These are phyloP conservation scores for Talaromyces sp. DNA, from an alignment of 2,329 filamentous ascomycete genomes.

Conservation along the genomic window DNA sequence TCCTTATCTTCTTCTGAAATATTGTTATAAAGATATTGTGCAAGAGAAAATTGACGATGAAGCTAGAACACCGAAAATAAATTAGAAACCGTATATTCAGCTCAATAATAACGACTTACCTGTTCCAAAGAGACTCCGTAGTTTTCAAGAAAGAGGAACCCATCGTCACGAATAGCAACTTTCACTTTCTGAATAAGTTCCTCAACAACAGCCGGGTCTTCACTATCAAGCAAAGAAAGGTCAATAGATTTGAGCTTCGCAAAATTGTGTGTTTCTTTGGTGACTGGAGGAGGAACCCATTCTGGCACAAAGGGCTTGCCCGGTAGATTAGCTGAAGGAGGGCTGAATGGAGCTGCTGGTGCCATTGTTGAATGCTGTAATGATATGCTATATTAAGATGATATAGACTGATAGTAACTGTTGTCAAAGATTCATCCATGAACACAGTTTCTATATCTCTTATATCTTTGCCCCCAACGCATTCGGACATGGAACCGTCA, in stretches of 20 bases:
- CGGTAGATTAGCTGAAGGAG: constrained; percentile 38
- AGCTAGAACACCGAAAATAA: constrained; percentile 27
- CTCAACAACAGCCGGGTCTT: constrained; percentile 45
- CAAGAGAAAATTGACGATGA: constrained; percentile 52
- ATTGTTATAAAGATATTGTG: constrained; percentile 52
- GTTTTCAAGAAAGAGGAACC: constrained; percentile 51
- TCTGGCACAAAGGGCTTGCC: constrained; percentile 45
- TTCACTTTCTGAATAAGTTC: constrained; percentile 47
- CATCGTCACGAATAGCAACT: constrained; percentile 45
- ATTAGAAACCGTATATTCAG: neutral
- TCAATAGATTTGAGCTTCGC: constrained; percentile 47
- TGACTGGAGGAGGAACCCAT: constrained; percentile 49
- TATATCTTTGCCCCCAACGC: neutral
- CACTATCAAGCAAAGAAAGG: constrained; percentile 46
- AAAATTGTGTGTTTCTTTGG: constrained; percentile 47
- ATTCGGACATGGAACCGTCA: neutral
- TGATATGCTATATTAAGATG: neutral
- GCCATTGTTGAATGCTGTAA: neutral
- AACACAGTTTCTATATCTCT: neutral
- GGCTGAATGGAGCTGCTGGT: constrained; percentile 41
- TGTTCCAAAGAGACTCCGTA: constrained; percentile 52
- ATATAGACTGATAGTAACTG: neutral
- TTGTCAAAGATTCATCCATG: neutral
- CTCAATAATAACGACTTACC: too few relatives aligned
- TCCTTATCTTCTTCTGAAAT: constrained; percentile 53